Conservation (phyloP, 176 grass and related monocot genomes). For the Carex cristatella region DNA sequence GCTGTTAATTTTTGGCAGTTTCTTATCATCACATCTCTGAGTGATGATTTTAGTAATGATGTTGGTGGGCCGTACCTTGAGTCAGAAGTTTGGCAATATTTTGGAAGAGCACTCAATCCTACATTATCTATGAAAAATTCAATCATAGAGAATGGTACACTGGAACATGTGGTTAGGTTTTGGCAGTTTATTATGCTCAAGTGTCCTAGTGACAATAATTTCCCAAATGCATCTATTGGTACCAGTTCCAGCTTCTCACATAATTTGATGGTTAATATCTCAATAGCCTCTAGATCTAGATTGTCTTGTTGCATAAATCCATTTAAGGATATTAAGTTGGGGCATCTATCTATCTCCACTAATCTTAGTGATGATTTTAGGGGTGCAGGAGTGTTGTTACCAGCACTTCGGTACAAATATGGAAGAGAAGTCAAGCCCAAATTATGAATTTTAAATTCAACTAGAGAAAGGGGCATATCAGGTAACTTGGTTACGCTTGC, state of each 20-base stretch:
- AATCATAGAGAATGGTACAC: too few species aligned
- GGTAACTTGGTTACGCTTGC: slow-evolving; percentile 15
- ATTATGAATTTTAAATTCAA: not conserved
- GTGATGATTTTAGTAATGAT: too few species aligned
- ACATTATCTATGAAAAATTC: too few species aligned
- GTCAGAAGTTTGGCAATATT: too few species aligned
- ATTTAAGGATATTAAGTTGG: not conserved
- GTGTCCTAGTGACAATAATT: not conserved
- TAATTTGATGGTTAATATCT: slow-evolving; percentile 18
- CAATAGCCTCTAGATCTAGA: not conserved
- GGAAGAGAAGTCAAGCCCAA: slow-evolving; percentile 28
- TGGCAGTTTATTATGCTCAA: too few species aligned
- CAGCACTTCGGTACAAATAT: not conserved
- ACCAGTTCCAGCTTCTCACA: slow-evolving; percentile 20
- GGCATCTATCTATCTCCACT: slow-evolving; percentile 15
- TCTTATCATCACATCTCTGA: too few species aligned
- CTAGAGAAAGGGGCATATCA: slow-evolving; percentile 23
- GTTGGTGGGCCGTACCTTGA: too few species aligned
- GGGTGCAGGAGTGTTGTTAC: not conserved
- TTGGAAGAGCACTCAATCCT: too few species aligned
- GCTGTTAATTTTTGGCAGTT: too few species aligned
- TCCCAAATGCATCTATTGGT: slow-evolving; percentile 21
- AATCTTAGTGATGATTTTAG: not conserved
- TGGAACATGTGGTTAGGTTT: too few species aligned
- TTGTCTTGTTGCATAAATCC: not conserved